Conservation (phyloP, 495 filamentous ascomycete genomes). For the Lophiotrema nucula region DNA sequence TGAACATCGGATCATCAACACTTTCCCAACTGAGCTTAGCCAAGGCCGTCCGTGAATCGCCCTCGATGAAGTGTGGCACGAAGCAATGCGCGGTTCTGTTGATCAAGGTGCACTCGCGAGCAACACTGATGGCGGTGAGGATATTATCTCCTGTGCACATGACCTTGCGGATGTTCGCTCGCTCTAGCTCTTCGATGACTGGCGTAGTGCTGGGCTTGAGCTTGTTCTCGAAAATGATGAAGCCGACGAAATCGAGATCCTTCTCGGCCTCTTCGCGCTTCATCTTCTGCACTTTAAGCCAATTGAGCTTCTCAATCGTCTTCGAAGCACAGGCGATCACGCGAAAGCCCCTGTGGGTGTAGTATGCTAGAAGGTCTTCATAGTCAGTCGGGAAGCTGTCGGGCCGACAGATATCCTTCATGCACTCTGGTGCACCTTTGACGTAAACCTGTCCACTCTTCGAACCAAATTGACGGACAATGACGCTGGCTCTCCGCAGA, state of each 20-base stretch:
- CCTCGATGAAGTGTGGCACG: slow-evolving; percentile 81
- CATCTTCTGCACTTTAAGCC: slow-evolving; percentile 94
- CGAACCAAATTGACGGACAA: slow-evolving; percentile 82
- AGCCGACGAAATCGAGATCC: slow-evolving; percentile 81
- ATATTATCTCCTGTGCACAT: slow-evolving; percentile 99
- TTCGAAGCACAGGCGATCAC: slow-evolving; percentile 97
- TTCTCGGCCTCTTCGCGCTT: slow-evolving; percentile 79
- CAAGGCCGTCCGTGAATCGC: slow-evolving; percentile 63
- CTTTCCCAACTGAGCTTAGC: slow-evolving; percentile 83
- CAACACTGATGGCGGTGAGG: slow-evolving; percentile 93
- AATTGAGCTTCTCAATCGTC: slow-evolving; percentile 78
- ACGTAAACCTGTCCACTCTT: slow-evolving; percentile 81
- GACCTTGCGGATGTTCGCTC: slow-evolving; percentile 81
- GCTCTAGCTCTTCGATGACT: slow-evolving; percentile 77
- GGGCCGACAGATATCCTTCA: slow-evolving; percentile 83
- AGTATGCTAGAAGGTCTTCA: slow-evolving; percentile 79
- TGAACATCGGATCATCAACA: slow-evolving; percentile 75
- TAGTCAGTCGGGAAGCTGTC: slow-evolving; percentile 85
- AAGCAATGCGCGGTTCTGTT: slow-evolving; percentile 81
- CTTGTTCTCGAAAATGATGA: slow-evolving; percentile 99
- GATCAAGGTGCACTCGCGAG: slow-evolving; percentile 85
- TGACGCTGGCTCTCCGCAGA: slow-evolving; percentile 87
- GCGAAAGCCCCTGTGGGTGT: slow-evolving; percentile 92
- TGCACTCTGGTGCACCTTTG: slow-evolving; percentile 95
- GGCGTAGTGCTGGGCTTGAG: slow-evolving; percentile 77